Evolutionary conservation across 768 basidiomycete genomes (phyloP), one percentile per base, ranked within the genome.

Genomic region (Mycena albidolilacea): DNA sequence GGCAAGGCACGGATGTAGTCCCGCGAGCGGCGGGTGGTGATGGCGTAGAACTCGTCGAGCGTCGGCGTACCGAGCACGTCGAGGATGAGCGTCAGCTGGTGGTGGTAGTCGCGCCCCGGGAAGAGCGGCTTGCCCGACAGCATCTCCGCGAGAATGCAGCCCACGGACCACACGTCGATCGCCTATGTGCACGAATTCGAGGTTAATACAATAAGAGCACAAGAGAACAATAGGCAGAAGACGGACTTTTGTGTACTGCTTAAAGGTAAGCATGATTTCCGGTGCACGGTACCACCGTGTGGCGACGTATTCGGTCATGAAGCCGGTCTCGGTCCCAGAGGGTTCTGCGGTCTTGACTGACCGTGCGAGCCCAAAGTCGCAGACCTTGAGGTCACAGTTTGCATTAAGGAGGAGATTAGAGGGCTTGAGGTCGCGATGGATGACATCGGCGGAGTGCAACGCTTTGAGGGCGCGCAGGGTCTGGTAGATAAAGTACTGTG

Each of bases 181-280:
- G 94, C 94, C 90, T 50, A n/a, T 19, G 19, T 50, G 48, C 12
- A 12, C 15, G 30, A 30, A 30, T 50, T 55, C 12, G 30, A 38
- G 62, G 11, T 46, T 8, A 70, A 1, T 23, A 60, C 71, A 61
- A 60, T 52, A 71, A 68, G 70, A 70, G 30, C 30, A 30, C 2
- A 41, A 30, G 30, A 75, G 41, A 61, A 68, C 50, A 72, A 65
- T 69, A 23, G 57, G 5, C 52, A 74, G 30, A 30, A 30, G 65
- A 55, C 62, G 11, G 46, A 67, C 60, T 43, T 97, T 97, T 64
- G 97, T 97, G 84, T 99, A 99, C 81, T 98, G 94, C 81, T 98
- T 97, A 88, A 98, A 99, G 11, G 97, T 98, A 64, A 99, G 88
- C 98, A 99, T 99, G 85, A 99, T 97, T 82, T 99, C 98, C 0